Base-by-base conservation (phyloP, 2,329 filamentous ascomycete genomes). In the Epichloe gansuensis region DNA sequence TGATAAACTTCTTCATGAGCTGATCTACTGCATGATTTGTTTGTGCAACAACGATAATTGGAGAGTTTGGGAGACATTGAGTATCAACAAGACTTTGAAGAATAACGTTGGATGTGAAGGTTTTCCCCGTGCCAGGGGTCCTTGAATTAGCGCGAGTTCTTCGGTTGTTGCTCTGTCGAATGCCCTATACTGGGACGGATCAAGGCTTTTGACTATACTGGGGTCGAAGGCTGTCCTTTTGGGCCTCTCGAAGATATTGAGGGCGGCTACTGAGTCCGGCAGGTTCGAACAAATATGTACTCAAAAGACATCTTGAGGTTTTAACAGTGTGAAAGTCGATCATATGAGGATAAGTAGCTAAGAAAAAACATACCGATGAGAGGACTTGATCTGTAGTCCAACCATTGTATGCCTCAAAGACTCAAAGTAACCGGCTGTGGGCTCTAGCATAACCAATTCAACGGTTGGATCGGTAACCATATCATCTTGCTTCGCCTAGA, bases 11-110 rank as follows among this genome's bases (percentile, higher is more conserved):
- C 1, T 71, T 69, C 0, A 95, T 72, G 0, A 96, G 72, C 62
- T 95, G 90, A 59, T 96, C 90, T 0, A 95, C 71, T 0, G 90
- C 90, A 66, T 95, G 89, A 54, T 96, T 96, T 0, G 90, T 96
- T 60, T 95, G 89, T 7, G 88, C 89, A 0, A 89, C 79, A 3
- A 95, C 74, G 21, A 95, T 75, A 34, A 96, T 82, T 0, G 87
- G 87, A 2, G 57, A 37, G 51, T 2, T 42, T 37, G 5, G 52
- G 1, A 67, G 72, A 2, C 63, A 60, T 2, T 65, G 70, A 1
- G 84, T 73, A 46, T 78, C 80, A 2, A 67, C 49, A 3, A 61
- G 56, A 34, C 63, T 67, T 13, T 65, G 58, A 9, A 96, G 65
- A 0, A 85, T 85, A 28, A 82, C 71, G 2, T 91, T 80, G 0